These are phyloP conservation scores for Populus davidiana DNA, from an alignment of 345 rosid genomes.

Conservation along the genomic window DNA sequence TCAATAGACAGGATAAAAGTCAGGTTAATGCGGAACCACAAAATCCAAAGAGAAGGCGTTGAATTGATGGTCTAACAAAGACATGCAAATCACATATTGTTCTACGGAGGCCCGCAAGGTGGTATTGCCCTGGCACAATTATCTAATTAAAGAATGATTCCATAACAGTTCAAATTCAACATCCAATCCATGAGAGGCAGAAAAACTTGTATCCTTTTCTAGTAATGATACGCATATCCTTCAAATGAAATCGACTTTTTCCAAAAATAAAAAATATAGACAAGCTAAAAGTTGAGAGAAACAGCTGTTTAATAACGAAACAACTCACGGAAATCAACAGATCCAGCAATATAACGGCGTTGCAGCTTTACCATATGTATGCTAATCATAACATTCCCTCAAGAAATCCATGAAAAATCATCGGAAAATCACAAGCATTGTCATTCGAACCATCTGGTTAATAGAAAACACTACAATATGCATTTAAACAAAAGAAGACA, in stretches of 20 bases:
- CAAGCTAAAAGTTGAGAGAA: not conserved
- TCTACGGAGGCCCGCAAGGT: not conserved
- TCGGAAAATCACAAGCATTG: not conserved
- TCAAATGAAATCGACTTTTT: not conserved
- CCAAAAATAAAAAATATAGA: no score
- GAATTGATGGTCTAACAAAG: not conserved
- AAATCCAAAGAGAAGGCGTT: not conserved
- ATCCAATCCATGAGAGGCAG: not conserved
- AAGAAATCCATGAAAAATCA: not conserved
- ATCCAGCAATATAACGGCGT: not conserved
- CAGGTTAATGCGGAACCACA: not conserved
- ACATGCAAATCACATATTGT: not conserved
- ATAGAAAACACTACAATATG: no score
- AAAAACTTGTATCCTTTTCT: not conserved
- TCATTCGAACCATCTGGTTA: not conserved
- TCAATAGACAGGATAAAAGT: conserved; percentile 1
- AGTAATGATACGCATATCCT: not conserved
- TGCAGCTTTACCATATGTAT: not conserved
- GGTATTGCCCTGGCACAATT: not conserved
- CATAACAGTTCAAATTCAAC: not conserved
- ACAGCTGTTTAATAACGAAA: not conserved
- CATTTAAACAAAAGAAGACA: no score
- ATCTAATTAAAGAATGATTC: not conserved
- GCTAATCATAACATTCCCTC: not conserved
- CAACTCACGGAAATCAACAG: not conserved